phyloP scores from a whole-genome alignment of 2,329 filamentous ascomycete genomes.

The Apiospora rasikravindrae region DNA sequence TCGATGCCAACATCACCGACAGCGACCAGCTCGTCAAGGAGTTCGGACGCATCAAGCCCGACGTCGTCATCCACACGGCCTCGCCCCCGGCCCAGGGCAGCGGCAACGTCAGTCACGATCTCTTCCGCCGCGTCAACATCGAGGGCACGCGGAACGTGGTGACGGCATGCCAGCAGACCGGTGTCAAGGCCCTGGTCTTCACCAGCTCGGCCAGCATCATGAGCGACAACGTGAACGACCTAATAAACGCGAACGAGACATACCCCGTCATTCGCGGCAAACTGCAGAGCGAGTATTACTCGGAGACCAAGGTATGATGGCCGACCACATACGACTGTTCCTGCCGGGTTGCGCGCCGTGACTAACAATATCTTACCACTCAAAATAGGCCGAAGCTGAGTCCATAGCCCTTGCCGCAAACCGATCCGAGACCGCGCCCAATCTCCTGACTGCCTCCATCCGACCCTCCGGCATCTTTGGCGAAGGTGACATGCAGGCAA shows the following conservation, averaged over 20 bases:
- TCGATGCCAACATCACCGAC: constrained; percentile 80
- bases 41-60: constrained; percentile 71
- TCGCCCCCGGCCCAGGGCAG: constrained; percentile 66
- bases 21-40: constrained; percentile 62
- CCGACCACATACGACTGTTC: background rate
- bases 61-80: constrained; percentile 91
- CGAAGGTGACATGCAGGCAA: constrained; percentile 80
- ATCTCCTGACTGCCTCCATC: constrained; percentile 78
- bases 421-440: constrained; percentile 55
- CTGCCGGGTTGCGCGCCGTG: background rate
- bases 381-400: constrained; percentile 73
- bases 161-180: constrained; percentile 70
- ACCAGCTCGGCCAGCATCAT: constrained; percentile 89
- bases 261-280: constrained; percentile 77
- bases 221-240: constrained; percentile 78
- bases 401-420: constrained; percentile 79
- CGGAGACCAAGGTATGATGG: constrained; percentile 78
- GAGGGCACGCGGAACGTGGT: constrained; percentile 82
- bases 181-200: constrained; percentile 84
- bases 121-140: constrained; percentile 85
- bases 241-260: constrained; percentile 84
- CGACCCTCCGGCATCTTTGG: constrained; percentile 91
- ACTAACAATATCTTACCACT: background rate
- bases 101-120: constrained; percentile 58
- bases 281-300: constrained; percentile 81